Evolutionary conservation across 73 alveolate species (phyloP).

Genomic region (Paramecium pentaurelia): DNA sequence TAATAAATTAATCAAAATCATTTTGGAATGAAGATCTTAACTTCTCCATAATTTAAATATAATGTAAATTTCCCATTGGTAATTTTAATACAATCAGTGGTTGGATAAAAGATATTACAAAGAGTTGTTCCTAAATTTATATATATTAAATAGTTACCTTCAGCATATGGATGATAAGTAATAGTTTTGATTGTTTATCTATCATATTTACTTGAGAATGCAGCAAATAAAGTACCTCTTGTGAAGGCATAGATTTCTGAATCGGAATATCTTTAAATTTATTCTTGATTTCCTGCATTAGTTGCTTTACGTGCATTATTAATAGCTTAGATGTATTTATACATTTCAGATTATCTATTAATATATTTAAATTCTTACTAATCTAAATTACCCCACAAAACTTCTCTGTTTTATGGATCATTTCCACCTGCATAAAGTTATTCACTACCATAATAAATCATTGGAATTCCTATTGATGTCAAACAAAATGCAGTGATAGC

Average conservation of each 20-base stretch:
- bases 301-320: neutral
- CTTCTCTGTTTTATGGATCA: conserved; percentile 93
- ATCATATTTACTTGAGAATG: conserved; percentile 42
- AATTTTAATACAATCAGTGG: conserved; percentile 19
- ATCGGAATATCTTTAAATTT: conserved; percentile 40
- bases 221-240: conserved; percentile 45
- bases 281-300: conserved; percentile 15
- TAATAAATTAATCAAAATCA: neutral
- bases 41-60: conserved; percentile 41
- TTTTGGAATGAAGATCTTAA: conserved; percentile 26
- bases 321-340: neutral
- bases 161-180: conserved; percentile 50
- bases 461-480: conserved; percentile 93
- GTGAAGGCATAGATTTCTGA: conserved; percentile 41
- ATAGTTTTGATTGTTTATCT: neutral
- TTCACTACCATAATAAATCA: conserved; percentile 95
- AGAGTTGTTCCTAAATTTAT: neutral
- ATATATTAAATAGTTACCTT: neutral
- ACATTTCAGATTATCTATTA: conserved; percentile 27
- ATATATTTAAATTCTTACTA: neutral
- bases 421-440: conserved; percentile 93
- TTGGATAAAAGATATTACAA: conserved; percentile 32
- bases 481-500: conserved; percentile 83
- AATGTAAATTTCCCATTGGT: neutral
- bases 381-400: conserved; percentile 69